Evolutionary conservation across 495 filamentous ascomycete species (phyloP).

Genomic region (Apiosordaria backusii): DNA sequence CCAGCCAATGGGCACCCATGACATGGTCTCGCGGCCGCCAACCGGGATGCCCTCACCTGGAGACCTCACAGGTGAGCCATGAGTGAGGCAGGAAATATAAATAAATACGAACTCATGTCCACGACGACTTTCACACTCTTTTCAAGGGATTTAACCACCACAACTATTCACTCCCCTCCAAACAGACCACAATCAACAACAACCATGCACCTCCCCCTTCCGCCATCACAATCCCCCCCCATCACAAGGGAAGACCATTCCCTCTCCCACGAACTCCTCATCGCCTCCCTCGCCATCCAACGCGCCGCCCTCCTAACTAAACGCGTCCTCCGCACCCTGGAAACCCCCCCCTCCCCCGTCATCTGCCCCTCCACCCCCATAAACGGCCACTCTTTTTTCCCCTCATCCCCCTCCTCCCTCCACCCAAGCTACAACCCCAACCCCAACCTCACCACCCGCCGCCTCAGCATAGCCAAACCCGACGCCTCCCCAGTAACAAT

Average conservation of each 20-base stretch:
- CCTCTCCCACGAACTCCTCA: slow-evolving; percentile 41
- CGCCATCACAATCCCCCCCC: neutral
- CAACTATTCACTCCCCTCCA: neutral
- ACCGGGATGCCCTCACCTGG: neutral
- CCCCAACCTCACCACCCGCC: slow-evolving; percentile 5
- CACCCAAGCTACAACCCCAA: neutral
- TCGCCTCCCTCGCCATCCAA: slow-evolving; percentile 53
- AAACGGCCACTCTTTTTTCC: neutral
- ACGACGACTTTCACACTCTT: neutral
- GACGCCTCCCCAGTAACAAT: slow-evolving; percentile 54
- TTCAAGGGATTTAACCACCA: too few species aligned
- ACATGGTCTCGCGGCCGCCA: neutral
- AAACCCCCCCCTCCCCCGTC: slow-evolving; percentile 15
- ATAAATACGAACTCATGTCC: neutral
- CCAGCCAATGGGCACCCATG: neutral
- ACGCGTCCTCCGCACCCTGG: slow-evolving; percentile 43
- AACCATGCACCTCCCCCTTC: neutral
- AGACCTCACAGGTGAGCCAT: neutral
- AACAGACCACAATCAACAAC: neutral
- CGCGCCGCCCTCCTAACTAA: slow-evolving; percentile 53
- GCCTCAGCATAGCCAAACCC: slow-evolving; percentile 42
- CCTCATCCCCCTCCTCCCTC: neutral
- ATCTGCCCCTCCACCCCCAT: slow-evolving; percentile 4
- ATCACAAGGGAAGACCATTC: neutral
- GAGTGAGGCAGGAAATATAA: too few species aligned